These are phyloP conservation scores for Phaeosphaeriaceae sp. DNA, from an alignment of 2,329 filamentous ascomycete genomes.

Conservation along the genomic window DNA sequence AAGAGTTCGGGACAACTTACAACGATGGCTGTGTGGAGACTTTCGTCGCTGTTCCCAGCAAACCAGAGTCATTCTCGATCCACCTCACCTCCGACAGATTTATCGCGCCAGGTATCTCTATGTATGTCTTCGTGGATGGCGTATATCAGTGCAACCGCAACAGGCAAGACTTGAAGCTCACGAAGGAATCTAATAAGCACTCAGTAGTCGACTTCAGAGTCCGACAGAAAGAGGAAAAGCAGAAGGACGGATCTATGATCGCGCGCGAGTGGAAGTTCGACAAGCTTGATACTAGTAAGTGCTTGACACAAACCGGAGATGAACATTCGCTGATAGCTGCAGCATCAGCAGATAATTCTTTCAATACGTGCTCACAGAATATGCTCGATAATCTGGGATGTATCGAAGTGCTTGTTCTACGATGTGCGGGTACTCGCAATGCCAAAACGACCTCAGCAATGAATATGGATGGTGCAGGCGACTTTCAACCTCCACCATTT, in stretches of 20 bases:
- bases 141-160: slow-evolving; percentile 65
- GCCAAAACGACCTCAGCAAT: slow-evolving; percentile 25
- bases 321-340: slow-evolving; percentile 17
- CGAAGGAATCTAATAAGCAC: slow-evolving; percentile 34
- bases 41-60: slow-evolving; percentile 58
- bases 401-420: slow-evolving; percentile 57
- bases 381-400: slow-evolving; percentile 52
- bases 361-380: slow-evolving; percentile 37
- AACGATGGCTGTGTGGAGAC: slow-evolving; percentile 60
- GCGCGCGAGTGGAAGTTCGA: slow-evolving; percentile 63
- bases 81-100: slow-evolving; percentile 58
- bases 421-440: slow-evolving; percentile 45
- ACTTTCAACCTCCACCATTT: slow-evolving; percentile 21
- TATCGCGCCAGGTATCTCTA: slow-evolving; percentile 61
- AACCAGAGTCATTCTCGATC: slow-evolving; percentile 56
- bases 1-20: slow-evolving; percentile 59
- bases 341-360: slow-evolving; percentile 50
- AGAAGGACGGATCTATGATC: slow-evolving; percentile 55
- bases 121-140: slow-evolving; percentile 65
- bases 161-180: slow-evolving; percentile 50
- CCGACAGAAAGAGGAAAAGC: slow-evolving; percentile 61
- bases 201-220: slow-evolving; percentile 58
- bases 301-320: too few species aligned
- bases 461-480: slow-evolving; percentile 38
- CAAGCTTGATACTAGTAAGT: slow-evolving; percentile 56